Conservation (phyloP, 108 stramenopile species). For the Nannochloropsis oceanica region DNA sequence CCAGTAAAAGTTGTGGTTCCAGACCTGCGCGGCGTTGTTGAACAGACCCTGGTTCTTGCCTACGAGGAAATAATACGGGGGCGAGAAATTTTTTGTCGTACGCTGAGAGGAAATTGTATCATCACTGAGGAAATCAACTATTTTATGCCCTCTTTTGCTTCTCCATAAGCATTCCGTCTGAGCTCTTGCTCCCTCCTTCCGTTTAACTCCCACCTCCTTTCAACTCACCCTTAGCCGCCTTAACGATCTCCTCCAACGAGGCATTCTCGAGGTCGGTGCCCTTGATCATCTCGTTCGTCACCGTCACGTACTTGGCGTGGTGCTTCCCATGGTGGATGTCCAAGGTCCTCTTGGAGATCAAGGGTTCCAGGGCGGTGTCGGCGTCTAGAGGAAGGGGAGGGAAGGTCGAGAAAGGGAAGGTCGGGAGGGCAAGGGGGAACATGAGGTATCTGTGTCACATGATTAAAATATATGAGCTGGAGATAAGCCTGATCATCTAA, state of each 20-base stretch:
- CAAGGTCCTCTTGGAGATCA: slow-evolving; percentile 14
- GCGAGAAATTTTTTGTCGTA: not conserved
- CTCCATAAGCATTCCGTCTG: too few species aligned
- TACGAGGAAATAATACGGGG: not conserved
- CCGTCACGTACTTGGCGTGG: slow-evolving; percentile 27
- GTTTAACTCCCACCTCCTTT: not conserved
- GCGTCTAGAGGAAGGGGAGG: not conserved
- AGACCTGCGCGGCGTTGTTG: slow-evolving; percentile 52
- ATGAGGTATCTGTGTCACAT: too few species aligned
- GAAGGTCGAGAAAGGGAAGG: not conserved
- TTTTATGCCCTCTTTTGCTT: too few species aligned
- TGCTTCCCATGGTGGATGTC: slow-evolving; percentile 42
- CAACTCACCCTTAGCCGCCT: not conserved
- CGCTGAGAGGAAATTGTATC: too few species aligned
- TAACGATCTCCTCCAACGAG: slow-evolving; percentile 28
- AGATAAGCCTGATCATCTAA: not conserved
- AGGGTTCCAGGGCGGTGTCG: slow-evolving; percentile 7
- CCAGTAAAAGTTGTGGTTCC: slow-evolving; percentile 63
- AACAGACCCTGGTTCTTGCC: slow-evolving; percentile 34
- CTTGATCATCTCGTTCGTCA: slow-evolving; percentile 29
- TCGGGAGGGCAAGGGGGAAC: not conserved
- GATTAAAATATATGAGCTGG: not conserved
- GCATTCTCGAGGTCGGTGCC: slow-evolving; percentile 27
- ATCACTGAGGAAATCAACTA: too few species aligned
- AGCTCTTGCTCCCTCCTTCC: not conserved